phyloP scores from a whole-genome alignment of 2,329 filamentous ascomycete species.

The Dactylellina haptotyla region DNA sequence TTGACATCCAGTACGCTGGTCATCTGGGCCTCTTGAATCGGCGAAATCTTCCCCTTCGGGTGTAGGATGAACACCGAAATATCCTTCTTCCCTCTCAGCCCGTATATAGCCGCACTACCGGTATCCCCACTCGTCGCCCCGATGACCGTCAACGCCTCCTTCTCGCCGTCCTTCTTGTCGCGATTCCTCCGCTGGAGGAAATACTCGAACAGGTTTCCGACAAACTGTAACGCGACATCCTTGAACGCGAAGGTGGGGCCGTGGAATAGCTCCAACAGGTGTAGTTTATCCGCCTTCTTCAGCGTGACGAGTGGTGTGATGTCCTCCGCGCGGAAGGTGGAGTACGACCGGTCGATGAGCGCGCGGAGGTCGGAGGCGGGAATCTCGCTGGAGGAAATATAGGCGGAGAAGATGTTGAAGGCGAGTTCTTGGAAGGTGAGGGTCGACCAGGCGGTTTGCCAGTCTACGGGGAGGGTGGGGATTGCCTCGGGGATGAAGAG shows the following conservation, averaged over 20 bases:
- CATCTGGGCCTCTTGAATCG: constrained; percentile 97
- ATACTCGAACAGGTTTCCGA: constrained; percentile 96
- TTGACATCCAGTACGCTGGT: constrained; percentile 90
- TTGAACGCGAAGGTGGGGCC: constrained; percentile 96
- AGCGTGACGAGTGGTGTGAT: constrained; percentile 83
- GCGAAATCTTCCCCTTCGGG: constrained; percentile 88
- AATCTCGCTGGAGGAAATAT: constrained; percentile 85
- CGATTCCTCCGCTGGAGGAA: constrained; percentile 79
- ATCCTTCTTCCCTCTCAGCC: constrained; percentile 93
- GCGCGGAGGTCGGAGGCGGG: constrained; percentile 79
- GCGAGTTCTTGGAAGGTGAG: constrained; percentile 83
- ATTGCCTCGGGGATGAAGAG: constrained; percentile 89
- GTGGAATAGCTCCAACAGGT: constrained; percentile 94
- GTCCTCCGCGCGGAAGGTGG: constrained; percentile 83
- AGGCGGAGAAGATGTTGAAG: constrained; percentile 84
- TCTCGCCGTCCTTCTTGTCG: constrained; percentile 70
- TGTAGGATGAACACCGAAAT: constrained; percentile 95
- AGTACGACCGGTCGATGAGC: constrained; percentile 86
- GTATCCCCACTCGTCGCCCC: constrained; percentile 90
- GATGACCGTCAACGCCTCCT: constrained; percentile 79
- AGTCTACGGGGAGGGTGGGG: constrained; percentile 71
- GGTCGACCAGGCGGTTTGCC: constrained; percentile 77
- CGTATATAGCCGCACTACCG: constrained; percentile 94
- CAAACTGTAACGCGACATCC: constrained; percentile 89
- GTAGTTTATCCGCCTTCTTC: constrained; percentile 75